These are phyloP conservation scores for Solioccasus polychromus DNA, from an alignment of 768 basidiomycete species.

Conservation along the genomic window DNA sequence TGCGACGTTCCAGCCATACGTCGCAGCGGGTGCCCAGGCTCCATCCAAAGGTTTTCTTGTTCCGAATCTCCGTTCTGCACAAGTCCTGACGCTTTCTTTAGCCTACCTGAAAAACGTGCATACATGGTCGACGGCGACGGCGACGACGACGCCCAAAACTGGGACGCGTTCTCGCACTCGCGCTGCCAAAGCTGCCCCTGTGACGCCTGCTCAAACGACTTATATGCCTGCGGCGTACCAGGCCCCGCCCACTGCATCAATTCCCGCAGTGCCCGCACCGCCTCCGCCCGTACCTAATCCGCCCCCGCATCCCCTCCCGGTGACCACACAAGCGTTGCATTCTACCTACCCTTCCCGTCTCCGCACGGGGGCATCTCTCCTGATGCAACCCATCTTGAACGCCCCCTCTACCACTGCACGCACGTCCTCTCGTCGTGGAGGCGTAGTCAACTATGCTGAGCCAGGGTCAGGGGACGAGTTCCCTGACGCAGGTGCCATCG, in stretches of 20 bases:
- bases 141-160: slow-evolving; percentile 46
- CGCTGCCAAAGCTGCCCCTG: slow-evolving; percentile 38
- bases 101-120: slow-evolving; percentile 70
- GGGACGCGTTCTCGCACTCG: slow-evolving; percentile 41
- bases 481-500: slow-evolving; percentile 76
- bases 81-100: slow-evolving; percentile 25
- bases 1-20: slow-evolving; percentile 34
- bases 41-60: slow-evolving; percentile 28
- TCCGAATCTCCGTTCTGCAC: background rate
- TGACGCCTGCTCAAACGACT: slow-evolving; percentile 32
- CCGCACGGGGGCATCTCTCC: slow-evolving; percentile 82
- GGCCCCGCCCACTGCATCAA: slow-evolving; percentile 32
- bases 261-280: slow-evolving; percentile 19
- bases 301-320: slow-evolving; percentile 55
- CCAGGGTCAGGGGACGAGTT: slow-evolving; percentile 81
- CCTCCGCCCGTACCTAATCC: slow-evolving; percentile 44
- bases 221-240: slow-evolving; percentile 39
- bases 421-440: slow-evolving; percentile 56
- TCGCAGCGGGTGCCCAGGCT: slow-evolving; percentile 28
- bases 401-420: slow-evolving; percentile 41
- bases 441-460: slow-evolving; percentile 84
- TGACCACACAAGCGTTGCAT: slow-evolving; percentile 65
- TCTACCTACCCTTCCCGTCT: slow-evolving; percentile 89
- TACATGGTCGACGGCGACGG: slow-evolving; percentile 61
- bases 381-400: slow-evolving; percentile 81